These are phyloP conservation scores for Paecilomyces niveus DNA, from an alignment of 2,329 filamentous ascomycete genomes.

Conservation along the genomic window DNA sequence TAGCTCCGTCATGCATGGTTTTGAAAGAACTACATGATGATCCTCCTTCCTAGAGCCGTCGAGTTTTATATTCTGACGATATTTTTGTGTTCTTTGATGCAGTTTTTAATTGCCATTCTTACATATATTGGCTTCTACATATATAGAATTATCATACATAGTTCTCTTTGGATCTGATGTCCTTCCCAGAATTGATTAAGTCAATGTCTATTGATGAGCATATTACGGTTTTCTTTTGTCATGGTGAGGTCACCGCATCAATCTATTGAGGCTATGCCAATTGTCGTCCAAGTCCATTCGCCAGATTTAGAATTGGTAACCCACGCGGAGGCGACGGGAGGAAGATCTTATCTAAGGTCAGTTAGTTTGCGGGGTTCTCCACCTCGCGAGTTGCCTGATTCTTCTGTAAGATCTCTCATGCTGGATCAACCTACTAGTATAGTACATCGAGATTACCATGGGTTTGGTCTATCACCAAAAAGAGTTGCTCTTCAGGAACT, in stretches of 20 bases:
- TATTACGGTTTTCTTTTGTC: not conserved
- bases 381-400: not conserved
- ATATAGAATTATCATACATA: not conserved
- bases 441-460: not conserved
- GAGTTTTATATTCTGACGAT: not conserved
- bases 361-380: not conserved
- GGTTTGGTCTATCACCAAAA: too few relatives aligned
- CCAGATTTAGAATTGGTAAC: not conserved
- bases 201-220: not conserved
- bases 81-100: not conserved
- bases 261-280: not conserved
- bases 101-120: not conserved
- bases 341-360: not conserved
- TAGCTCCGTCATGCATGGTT: not conserved
- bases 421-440: not conserved
- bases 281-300: not conserved
- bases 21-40: not conserved
- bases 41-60: too few relatives aligned
- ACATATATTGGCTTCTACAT: not conserved
- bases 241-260: not conserved
- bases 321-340: not conserved
- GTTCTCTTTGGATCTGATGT: not conserved
- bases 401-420: not conserved
- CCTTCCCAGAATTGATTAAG: not conserved
- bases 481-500: too few relatives aligned